Evolutionary conservation across 2,329 filamentous ascomycete species (phyloP).

Genomic region (Eutypella sp.): DNA sequence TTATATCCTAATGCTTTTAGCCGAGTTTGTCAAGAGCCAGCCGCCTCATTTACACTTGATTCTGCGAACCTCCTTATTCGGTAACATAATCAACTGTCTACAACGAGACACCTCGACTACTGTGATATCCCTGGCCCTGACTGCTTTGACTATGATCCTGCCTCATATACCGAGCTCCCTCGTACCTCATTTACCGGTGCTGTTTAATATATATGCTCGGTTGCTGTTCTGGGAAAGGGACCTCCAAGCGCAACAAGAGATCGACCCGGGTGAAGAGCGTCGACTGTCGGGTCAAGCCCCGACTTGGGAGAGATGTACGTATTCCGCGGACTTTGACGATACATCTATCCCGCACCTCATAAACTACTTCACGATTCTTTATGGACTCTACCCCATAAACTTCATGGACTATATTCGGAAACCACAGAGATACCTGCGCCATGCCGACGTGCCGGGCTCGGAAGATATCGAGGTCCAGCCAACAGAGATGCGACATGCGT

Average conservation of each 20-base stretch:
- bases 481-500: conserved; percentile 69
- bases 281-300: conserved; percentile 25
- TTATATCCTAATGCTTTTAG: conserved; percentile 61
- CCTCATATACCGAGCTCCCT: conserved; percentile 74
- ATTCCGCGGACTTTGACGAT: conserved; percentile 58
- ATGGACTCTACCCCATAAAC: conserved; percentile 79
- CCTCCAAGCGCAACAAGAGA: conserved; percentile 34
- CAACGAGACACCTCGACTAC: conserved; percentile 74
- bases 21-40: conserved; percentile 68
- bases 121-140: conserved; percentile 69
- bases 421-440: conserved; percentile 71
- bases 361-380: conserved; percentile 76
- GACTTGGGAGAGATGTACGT: conserved; percentile 61
- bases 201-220: conserved; percentile 79
- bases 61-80: conserved; percentile 66
- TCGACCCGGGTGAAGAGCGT: conserved; percentile 35
- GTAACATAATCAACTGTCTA: conserved; percentile 66
- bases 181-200: conserved; percentile 60
- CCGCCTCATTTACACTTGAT: conserved; percentile 76
- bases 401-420: conserved; percentile 84
- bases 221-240: conserved; percentile 72
- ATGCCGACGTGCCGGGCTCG: conserved; percentile 62
- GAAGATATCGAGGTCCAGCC: conserved; percentile 76
- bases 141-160: conserved; percentile 73
- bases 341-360: conserved; percentile 61